Percentiles rank a stretch among this genome's conserved stretches.
Conservation (phyloP, 1,139 yeast species). For the Debaryomycetaceae sp. region DNA sequence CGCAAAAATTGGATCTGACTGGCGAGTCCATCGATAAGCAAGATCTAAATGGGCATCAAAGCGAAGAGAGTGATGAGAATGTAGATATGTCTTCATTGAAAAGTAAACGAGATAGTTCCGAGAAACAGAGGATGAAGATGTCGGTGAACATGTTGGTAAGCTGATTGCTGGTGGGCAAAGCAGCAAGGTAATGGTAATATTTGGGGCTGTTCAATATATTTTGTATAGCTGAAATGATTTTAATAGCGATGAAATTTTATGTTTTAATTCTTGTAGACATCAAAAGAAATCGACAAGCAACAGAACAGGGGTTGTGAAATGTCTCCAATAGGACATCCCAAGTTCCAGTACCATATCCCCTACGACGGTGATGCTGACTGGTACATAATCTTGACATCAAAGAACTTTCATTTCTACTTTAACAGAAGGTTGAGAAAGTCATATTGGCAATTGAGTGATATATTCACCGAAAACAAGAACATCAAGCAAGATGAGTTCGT, state of each 20-base stretch:
- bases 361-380: slow-evolving; percentile 17
- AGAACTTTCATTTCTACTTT: slow-evolving; percentile 31
- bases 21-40: background rate
- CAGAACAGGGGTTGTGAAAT: background rate
- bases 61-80: background rate
- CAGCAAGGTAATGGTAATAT: no score
- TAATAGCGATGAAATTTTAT: background rate
- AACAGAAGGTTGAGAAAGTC: slow-evolving; percentile 17
- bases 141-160: slow-evolving; percentile 48
- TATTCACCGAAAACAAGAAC: slow-evolving; percentile 13
- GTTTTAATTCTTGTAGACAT: background rate
- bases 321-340: slow-evolving; percentile 8
- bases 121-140: slow-evolving; percentile 38
- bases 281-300: background rate
- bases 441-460: slow-evolving; percentile 35
- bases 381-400: slow-evolving; percentile 29
- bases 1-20: background rate
- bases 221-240: background rate
- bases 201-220: background rate
- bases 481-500: slow-evolving; percentile 16
- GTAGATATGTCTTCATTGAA: slow-evolving; percentile 1
- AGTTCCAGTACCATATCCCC: slow-evolving; percentile 19
- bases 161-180: no score
- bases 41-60: background rate
- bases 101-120: slow-evolving; percentile 24